phyloP scores from a whole-genome alignment of 140 eudicot genomes.

The Flaveria floridana region DNA sequence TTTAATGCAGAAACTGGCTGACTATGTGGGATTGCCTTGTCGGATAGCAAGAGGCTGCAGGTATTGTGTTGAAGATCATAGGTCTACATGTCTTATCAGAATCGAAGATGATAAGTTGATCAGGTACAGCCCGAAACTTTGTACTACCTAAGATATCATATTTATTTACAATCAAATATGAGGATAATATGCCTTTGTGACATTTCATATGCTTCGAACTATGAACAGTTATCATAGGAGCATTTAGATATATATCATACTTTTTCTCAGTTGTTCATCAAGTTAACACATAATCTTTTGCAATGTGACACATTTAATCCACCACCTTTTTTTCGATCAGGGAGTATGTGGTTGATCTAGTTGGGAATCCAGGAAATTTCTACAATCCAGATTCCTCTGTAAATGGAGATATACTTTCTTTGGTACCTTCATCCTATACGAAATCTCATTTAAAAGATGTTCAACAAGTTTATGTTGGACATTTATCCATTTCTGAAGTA shows the following conservation, averaged over 20 bases:
- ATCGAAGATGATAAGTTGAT: constrained; percentile 56
- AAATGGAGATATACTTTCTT: constrained; percentile 59
- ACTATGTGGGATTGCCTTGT: constrained; percentile 88
- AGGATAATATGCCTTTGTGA: too few species aligned
- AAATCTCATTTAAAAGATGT: constrained; percentile 64
- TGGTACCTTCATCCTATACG: constrained; percentile 77
- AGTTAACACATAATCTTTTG: too few species aligned
- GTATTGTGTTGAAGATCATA: constrained; percentile 75
- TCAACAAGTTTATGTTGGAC: constrained; percentile 49
- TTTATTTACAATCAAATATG: neutral
- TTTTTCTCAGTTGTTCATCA: neutral
- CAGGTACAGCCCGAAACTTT: neutral
- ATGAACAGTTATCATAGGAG: neutral
- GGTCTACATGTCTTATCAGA: constrained; percentile 79
- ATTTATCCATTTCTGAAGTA: constrained; percentile 41
- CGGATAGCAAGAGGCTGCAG: constrained; percentile 95
- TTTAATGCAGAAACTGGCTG: constrained; percentile 75
- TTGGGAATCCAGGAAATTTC: constrained; percentile 81
- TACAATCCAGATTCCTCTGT: constrained; percentile 83
- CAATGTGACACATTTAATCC: too few species aligned
- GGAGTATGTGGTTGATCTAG: constrained; percentile 85
- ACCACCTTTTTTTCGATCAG: constrained; percentile 37
- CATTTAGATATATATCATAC: neutral
- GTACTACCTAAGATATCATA: neutral
- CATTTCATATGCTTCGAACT: too few species aligned